Percentiles rank a stretch among this genome's conserved stretches.
phyloP scores from a whole-genome alignment of 1,284 basidiomycete species.

The Jaminaea rosea region DNA sequence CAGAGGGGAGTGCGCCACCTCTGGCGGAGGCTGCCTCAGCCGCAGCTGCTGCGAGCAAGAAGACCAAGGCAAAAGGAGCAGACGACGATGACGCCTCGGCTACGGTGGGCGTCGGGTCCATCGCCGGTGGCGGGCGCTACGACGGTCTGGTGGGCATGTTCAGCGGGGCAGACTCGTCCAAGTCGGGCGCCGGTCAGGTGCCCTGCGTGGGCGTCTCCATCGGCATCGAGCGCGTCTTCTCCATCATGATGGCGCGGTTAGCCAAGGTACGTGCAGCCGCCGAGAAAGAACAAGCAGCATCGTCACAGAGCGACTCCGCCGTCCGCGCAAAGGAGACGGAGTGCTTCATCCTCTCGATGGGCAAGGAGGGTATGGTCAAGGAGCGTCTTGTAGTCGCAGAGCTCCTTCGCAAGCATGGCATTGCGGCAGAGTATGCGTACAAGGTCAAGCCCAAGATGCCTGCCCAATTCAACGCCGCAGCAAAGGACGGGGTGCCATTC shows the following conservation, averaged over 20 bases:
- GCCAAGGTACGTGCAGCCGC: constrained; percentile 54
- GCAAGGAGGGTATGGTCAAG: constrained; percentile 69
- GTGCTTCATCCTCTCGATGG: constrained; percentile 86
- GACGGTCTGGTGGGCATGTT: constrained; percentile 96
- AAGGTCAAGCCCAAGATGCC: constrained; percentile 69
- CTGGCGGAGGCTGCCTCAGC: constrained; percentile 53
- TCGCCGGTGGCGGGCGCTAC: constrained; percentile 93
- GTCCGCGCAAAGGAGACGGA: constrained; percentile 79
- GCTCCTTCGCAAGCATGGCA: constrained; percentile 74
- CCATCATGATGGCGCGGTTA: constrained; percentile 79
- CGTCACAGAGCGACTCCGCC: constrained; percentile 47
- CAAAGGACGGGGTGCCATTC: constrained; percentile 81
- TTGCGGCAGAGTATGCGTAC: constrained; percentile 90
- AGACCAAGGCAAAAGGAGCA: constrained; percentile 51
- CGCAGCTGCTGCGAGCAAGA: constrained; percentile 50
- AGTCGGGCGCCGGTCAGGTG: constrained; percentile 52
- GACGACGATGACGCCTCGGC: constrained; percentile 89
- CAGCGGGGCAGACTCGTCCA: constrained; percentile 61
- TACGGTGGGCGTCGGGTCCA: constrained; percentile 87
- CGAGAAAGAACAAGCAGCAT: constrained; percentile 28
- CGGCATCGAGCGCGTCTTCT: constrained; percentile 91
- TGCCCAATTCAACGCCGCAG: constrained; percentile 77
- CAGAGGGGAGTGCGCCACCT: constrained; percentile 84
- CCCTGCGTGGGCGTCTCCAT: constrained; percentile 92
- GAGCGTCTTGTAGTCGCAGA: constrained; percentile 77